These are phyloP conservation scores for Penicillium atrosanguineum DNA, from an alignment of 495 filamentous ascomycete genomes.

Conservation along the genomic window DNA sequence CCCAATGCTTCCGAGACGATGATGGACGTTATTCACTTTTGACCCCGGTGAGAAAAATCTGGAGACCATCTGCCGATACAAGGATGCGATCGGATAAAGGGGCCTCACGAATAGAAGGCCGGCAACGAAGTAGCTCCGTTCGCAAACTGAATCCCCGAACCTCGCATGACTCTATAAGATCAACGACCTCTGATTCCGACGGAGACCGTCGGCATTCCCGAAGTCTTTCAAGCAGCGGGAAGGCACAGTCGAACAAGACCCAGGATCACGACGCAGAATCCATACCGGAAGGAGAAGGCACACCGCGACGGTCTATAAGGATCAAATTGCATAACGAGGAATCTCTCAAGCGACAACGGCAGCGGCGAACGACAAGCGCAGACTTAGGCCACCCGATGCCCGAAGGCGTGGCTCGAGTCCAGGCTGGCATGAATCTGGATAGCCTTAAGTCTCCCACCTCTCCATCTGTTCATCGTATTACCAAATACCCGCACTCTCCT, in stretches of 20 bases:
- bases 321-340: constrained; percentile 92
- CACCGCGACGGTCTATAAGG: constrained; percentile 77
- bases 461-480: constrained; percentile 65
- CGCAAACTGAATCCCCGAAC: constrained; percentile 35
- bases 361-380: constrained; percentile 35
- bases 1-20: constrained; percentile 77
- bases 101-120: constrained; percentile 23
- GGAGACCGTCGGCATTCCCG: constrained; percentile 31
- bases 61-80: constrained; percentile 35
- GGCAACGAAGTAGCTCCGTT: constrained; percentile 35
- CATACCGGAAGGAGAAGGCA: constrained; percentile 58
- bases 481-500: constrained; percentile 84
- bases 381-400: constrained; percentile 33
- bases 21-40: constrained; percentile 74
- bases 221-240: constrained; percentile 21
- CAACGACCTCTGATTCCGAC: constrained; percentile 51
- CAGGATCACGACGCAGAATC: constrained; percentile 43
- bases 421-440: constrained; percentile 35
- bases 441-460: constrained; percentile 86
- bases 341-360: constrained; percentile 51
- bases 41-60: constrained; percentile 57
- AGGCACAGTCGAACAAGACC: constrained; percentile 47
- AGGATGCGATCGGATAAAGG: constrained; percentile 30
- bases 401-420: constrained; percentile 28
- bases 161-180: constrained; percentile 39